Evolutionary conservation across 1,284 basidiomycete genomes (phyloP).

Genomic region (Mycosarcoma maydis): DNA sequence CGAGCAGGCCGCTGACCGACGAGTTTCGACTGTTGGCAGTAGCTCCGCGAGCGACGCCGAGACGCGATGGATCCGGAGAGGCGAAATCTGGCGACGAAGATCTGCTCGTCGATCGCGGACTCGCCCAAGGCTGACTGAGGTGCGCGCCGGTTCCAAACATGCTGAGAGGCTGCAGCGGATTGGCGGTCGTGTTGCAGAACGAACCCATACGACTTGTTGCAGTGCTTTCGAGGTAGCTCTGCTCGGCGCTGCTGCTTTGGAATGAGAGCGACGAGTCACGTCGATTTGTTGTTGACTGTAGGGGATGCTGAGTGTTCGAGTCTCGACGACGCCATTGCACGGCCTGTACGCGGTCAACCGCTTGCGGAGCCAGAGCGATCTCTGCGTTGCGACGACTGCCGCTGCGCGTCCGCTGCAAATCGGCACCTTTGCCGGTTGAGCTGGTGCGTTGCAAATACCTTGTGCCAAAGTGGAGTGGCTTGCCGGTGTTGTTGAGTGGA

Average conservation of each 20-base stretch:
- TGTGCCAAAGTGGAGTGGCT: conserved; percentile 22
- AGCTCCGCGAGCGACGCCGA: conserved; percentile 5
- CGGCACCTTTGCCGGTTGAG: conserved; percentile 40
- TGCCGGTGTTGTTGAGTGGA: neutral
- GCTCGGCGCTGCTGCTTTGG: conserved; percentile 33
- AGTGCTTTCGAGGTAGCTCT: conserved; percentile 33
- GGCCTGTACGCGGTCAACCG: conserved; percentile 24
- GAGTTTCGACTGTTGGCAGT: conserved; percentile 18
- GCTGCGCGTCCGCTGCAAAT: conserved; percentile 35
- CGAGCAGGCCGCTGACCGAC: conserved; percentile 25
- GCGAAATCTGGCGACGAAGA: conserved; percentile 19
- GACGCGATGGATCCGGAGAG: conserved; percentile 12
- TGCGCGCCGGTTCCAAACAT: conserved; percentile 10
- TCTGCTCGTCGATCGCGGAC: conserved; percentile 20
- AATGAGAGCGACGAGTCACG: conserved; percentile 25
- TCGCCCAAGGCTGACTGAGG: conserved; percentile 35
- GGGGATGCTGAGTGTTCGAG: conserved; percentile 25
- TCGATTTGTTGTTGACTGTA: conserved; percentile 13
- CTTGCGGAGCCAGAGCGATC: conserved; percentile 27
- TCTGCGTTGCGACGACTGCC: conserved; percentile 13
- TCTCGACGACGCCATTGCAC: conserved; percentile 12
- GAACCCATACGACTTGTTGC: conserved; percentile 41
- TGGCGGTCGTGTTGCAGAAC: conserved; percentile 33
- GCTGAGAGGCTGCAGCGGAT: conserved; percentile 32
- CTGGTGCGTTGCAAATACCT: conserved; percentile 23